phyloP scores from a whole-genome alignment of 1,139 yeast genomes.

The Geotrichum australiense region DNA sequence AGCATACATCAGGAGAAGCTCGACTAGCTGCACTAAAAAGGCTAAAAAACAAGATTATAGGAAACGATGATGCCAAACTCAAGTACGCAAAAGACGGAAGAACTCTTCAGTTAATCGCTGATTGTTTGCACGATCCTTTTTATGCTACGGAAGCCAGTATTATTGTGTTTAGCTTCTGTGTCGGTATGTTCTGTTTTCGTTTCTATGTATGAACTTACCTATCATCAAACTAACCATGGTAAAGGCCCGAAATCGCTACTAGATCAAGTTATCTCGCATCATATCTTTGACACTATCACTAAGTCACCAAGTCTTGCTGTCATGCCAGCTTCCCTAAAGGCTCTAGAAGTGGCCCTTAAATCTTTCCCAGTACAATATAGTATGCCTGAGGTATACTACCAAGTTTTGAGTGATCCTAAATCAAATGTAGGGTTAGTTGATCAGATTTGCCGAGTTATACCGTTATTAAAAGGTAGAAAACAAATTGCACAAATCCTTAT shows the following conservation, averaged over 20 bases:
- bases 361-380: neutral
- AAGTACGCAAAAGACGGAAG: conserved; percentile 1
- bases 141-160: conserved; percentile 6
- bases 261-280: neutral
- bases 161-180: conserved; percentile 1
- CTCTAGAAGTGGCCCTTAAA: conserved; percentile 1
- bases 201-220: too few species aligned
- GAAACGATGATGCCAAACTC: conserved; percentile 3
- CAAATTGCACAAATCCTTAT: neutral
- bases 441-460: neutral
- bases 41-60: conserved; percentile 1
- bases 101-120: neutral
- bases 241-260: neutral
- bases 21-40: neutral
- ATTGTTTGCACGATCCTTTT: neutral
- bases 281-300: neutral
- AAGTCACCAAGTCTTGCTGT: conserved; percentile 1
- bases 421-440: neutral
- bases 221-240: neutral
- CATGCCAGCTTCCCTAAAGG: conserved; percentile 7
- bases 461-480: conserved; percentile 1
- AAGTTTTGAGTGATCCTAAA: neutral
- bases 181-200: conserved; percentile 2
- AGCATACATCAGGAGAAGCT: conserved; percentile 1
- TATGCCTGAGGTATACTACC: conserved; percentile 2